Evolutionary conservation across 352 stramenopile genomes (phyloP), one percentile per base, ranked within the genome.

Genomic region (Peronosclerospora sorghi): DNA sequence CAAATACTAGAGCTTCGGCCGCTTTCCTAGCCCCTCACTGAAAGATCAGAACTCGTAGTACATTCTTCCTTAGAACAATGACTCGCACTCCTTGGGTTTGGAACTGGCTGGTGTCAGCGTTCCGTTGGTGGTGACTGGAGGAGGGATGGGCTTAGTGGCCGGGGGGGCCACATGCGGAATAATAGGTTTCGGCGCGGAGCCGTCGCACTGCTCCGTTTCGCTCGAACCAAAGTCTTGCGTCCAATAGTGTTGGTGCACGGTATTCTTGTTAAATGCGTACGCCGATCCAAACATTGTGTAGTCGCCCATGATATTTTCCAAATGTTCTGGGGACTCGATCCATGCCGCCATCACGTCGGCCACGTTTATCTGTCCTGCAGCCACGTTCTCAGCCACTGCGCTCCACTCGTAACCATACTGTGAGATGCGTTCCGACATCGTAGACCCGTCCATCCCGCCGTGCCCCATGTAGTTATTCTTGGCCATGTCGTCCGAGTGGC

Each of bases 181-280:
- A n/a, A n/a, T n/a, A n/a, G n/a, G n/a, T n/a, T n/a, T n/a, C n/a
- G 54, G 48, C 20, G 45, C 41, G n/a, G 38, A 58, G 6, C 17
- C 38, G 24, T 59, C 51, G 18, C 56, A 65, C n/a, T 23, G 13
- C 36, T 83, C 67, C 2, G 32, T 45, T 17, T 36, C 37, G 27
- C 71, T 46, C 8, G 50, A 30, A 15, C 48, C 68, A 35, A 83
- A 86, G 43, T 78, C 44, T 52, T 86, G 68, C 35, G 66, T 80
- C 68, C 69, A 83, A 57, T 69, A 83, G 52, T 72, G 54, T 29
- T 59, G 40, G 53, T 68, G 28, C n/a, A 27, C 56, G 29, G 32
- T 41, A 3, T 54, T 9, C 10, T 21, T 20, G 45, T 61, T 68
- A 37, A 52, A 61, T 4, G 53, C 37, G 39, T 72, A 67, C 6